A percentile compares a stretch with the other conserved stretches of the same genome.
These are phyloP conservation scores for Amanita jacksonii DNA, from an alignment of 768 basidiomycete species.

Conservation along the genomic window DNA sequence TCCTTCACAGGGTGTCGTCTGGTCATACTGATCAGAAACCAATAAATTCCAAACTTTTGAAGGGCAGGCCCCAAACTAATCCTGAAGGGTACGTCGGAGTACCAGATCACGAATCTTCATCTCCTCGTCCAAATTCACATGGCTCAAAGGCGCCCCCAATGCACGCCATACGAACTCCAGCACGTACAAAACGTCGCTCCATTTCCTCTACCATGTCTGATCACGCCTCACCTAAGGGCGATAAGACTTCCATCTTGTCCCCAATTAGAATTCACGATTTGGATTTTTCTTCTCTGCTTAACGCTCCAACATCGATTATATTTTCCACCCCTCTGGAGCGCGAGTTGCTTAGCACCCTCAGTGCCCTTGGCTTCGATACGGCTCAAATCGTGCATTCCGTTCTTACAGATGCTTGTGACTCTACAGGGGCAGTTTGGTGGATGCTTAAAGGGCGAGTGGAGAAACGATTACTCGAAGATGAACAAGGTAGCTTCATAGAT, in stretches of 20 bases:
- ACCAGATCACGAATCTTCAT: slow-evolving; percentile 13
- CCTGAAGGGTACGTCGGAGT: slow-evolving; percentile 39
- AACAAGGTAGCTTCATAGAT: slow-evolving; percentile 7
- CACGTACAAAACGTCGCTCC: slow-evolving; percentile 90
- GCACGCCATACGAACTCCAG: slow-evolving; percentile 77
- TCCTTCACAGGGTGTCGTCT: slow-evolving; percentile 38
- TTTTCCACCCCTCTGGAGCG: slow-evolving; percentile 82
- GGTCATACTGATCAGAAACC: slow-evolving; percentile 24
- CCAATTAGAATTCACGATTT: slow-evolving; percentile 31
- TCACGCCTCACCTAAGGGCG: slow-evolving; percentile 37
- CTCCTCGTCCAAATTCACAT: slow-evolving; percentile 20
- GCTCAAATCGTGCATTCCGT: slow-evolving; percentile 96
- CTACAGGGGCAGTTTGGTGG: slow-evolving; percentile 92
- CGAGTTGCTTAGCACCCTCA: slow-evolving; percentile 66
- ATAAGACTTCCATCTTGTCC: slow-evolving; percentile 32
- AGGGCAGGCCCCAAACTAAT: slow-evolving; percentile 28
- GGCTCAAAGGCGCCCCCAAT: slow-evolving; percentile 41
- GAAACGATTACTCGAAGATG: slow-evolving; percentile 33
- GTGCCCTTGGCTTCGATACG: slow-evolving; percentile 78
- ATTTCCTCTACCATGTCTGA: slow-evolving; percentile 83
- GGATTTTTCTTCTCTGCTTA: slow-evolving; percentile 58
- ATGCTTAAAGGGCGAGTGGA: slow-evolving; percentile 80
- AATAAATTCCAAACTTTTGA: slow-evolving; percentile 23
- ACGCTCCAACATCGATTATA: slow-evolving; percentile 63
- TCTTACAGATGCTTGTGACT: slow-evolving; percentile 84